Percentiles rank a stretch among this genome's conserved stretches.
phyloP scores from a whole-genome alignment of 345 rosid genomes.

The Syzygium grande region DNA sequence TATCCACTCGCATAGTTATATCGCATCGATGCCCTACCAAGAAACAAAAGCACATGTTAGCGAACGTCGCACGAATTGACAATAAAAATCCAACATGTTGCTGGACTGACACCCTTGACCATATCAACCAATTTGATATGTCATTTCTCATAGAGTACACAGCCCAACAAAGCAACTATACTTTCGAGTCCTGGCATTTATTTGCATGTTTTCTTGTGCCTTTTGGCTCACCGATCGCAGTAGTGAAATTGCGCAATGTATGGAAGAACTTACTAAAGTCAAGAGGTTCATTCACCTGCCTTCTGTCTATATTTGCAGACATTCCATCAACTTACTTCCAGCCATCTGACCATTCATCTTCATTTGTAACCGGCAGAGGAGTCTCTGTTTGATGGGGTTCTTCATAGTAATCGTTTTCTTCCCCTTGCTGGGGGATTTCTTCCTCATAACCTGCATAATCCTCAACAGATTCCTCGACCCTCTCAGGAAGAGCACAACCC shows the following conservation, averaged over 20 bases:
- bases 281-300: not conserved
- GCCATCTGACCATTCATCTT: slow-evolving; percentile 71
- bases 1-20: not conserved
- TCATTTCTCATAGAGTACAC: not conserved
- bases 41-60: not conserved
- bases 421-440: not conserved
- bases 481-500: slow-evolving; percentile 75
- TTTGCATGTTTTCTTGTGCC: not conserved
- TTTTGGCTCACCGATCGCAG: not conserved
- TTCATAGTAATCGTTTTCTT: slow-evolving; percentile 18
- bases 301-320: not conserved
- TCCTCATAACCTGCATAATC: not conserved
- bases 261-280: not conserved
- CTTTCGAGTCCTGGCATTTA: not conserved
- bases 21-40: not conserved
- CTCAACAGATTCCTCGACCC: slow-evolving; percentile 14
- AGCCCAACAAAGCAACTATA: not conserved
- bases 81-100: not conserved
- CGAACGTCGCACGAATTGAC: not conserved
- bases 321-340: slow-evolving; percentile 29
- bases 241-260: not conserved
- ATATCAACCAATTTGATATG: not conserved
- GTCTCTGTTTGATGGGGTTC: slow-evolving; percentile 10
- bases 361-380: slow-evolving; percentile 29
- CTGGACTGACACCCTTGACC: not conserved